Percentiles rank a stretch among this genome's conserved stretches.
Evolutionary conservation across 164 flowering plant species (phyloP).

Genomic region (Chloranthus sessilifolius): DNA sequence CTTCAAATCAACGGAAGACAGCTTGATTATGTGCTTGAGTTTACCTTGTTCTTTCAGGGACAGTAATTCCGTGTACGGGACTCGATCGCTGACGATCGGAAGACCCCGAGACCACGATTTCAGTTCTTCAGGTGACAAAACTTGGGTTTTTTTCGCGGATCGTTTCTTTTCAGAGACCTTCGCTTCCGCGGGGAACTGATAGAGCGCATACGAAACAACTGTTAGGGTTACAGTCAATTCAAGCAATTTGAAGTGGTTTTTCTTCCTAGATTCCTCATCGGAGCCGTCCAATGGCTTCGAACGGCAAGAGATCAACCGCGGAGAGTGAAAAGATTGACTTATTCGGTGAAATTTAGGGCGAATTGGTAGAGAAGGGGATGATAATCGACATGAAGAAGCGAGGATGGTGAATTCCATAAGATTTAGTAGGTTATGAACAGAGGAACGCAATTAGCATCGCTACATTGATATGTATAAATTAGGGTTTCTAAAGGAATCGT

Average conservation of each 20-base stretch:
- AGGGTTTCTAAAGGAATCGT: too few relatives aligned
- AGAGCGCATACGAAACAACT: conserved; percentile 55
- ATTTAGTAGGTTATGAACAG: too few relatives aligned
- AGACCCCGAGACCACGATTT: conserved; percentile 58
- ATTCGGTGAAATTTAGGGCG: neutral
- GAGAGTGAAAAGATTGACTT: neutral
- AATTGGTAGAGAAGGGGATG: conserved; percentile 1
- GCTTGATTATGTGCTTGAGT: conserved; percentile 77
- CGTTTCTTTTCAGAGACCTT: conserved; percentile 38
- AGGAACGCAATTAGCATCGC: too few relatives aligned
- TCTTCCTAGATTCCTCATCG: conserved; percentile 11
- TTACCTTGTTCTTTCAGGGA: conserved; percentile 47
- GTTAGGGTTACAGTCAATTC: conserved; percentile 55
- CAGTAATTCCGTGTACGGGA: conserved; percentile 61
- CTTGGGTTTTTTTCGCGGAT: conserved; percentile 23
- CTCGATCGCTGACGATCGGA: conserved; percentile 48
- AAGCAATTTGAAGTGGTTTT: conserved; percentile 26
- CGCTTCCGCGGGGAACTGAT: conserved; percentile 30
- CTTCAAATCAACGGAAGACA: conserved; percentile 30
- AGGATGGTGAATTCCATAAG: conserved; percentile 12
- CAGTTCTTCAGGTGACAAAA: conserved; percentile 61
- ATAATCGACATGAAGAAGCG: conserved; percentile 10
- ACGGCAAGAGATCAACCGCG: conserved; percentile 10
- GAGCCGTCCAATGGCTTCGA: conserved; percentile 1
- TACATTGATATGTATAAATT: too few relatives aligned